phyloP scores from a whole-genome alignment of 805 yeast genomes.

The Saccharomyces kudriavzevii region DNA sequence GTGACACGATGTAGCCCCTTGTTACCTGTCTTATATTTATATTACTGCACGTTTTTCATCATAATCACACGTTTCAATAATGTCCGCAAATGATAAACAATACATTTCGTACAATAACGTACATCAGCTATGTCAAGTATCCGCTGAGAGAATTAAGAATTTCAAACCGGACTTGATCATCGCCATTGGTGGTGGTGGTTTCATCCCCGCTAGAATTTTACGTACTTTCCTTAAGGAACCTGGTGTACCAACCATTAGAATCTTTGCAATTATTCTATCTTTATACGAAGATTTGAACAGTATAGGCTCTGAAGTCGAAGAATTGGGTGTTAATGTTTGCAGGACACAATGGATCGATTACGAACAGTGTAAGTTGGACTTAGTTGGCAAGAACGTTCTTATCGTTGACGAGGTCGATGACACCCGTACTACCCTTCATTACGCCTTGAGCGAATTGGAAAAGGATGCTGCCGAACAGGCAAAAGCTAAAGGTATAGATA shows the following conservation, averaged over 20 bases:
- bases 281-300: slow-evolving; percentile 76
- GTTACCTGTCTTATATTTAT: not conserved
- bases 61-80: slow-evolving; percentile 1
- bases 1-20: not conserved
- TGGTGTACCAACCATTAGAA: slow-evolving; percentile 81
- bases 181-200: slow-evolving; percentile 97
- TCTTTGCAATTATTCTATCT: slow-evolving; percentile 90
- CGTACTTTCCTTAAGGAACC: slow-evolving; percentile 86
- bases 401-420: slow-evolving; percentile 83
- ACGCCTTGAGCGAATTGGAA: slow-evolving; percentile 66
- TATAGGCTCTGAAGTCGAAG: slow-evolving; percentile 47
- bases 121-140: slow-evolving; percentile 62
- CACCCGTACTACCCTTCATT: slow-evolving; percentile 75
- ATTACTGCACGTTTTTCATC: not conserved
- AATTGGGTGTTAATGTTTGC: slow-evolving; percentile 57
- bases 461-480: slow-evolving; percentile 63
- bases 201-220: slow-evolving; percentile 93
- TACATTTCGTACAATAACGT: slow-evolving; percentile 76
- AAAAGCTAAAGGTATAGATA: slow-evolving; percentile 40
- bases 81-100: slow-evolving; percentile 40
- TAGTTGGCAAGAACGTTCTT: slow-evolving; percentile 62
- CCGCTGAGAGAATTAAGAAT: slow-evolving; percentile 52
- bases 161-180: slow-evolving; percentile 85
- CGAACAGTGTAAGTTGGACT: slow-evolving; percentile 46
- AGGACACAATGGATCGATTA: slow-evolving; percentile 84